Base-by-base conservation (phyloP, 2,329 filamentous ascomycete species). In the Fusarium incarnatum region DNA sequence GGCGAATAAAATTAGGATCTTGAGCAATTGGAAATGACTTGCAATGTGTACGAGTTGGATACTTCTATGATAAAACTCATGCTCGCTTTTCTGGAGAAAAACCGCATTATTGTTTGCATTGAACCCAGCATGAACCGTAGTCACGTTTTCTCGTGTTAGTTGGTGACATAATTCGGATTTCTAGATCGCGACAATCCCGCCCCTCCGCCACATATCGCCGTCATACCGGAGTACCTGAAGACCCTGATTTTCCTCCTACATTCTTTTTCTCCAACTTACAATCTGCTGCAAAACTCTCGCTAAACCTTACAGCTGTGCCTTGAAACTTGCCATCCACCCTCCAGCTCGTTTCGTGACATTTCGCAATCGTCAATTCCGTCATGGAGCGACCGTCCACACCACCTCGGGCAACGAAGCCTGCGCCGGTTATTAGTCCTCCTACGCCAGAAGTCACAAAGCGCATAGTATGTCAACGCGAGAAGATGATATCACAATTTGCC, bases 381-480 rank as follows among this genome's bases (percentile, higher is more conserved):
- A 88, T 87, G 85, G 84, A 84, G 47, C 81, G 81, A 13, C 79
- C 83, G 27, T 77, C 77, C 15, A 87, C 85, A 59, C 85, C 85
- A 57, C 83, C 84, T 41, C 72, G 76, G 56, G 70, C 71, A 20
- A 66, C 79, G 58, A 78, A 56, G 60, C 75, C 75, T 48, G 77
- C 76, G 20, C 76, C 75, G 9, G 75, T 75, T 42, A 70, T 75
- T 32, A 84, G 85, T 28, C 86, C 87, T 32, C 85, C 81, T 6
- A 88, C 87, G 0, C 86, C 87, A 8, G 86, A 87, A 67, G 82
- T 85, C 13, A 85, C 83, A 20, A 82, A 85, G 66, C 83, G 86
- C 72, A 88, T 89, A 61, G 87, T 89, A 76, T 75, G 85, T 75
- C 8, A 4, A 11, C 13, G 3, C 2, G 2, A 8, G 13, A 52